Percentiles rank a stretch among this genome's conserved stretches.
phyloP scores from a whole-genome alignment of 2,329 filamentous ascomycete species.

The Nemania diffusa region DNA sequence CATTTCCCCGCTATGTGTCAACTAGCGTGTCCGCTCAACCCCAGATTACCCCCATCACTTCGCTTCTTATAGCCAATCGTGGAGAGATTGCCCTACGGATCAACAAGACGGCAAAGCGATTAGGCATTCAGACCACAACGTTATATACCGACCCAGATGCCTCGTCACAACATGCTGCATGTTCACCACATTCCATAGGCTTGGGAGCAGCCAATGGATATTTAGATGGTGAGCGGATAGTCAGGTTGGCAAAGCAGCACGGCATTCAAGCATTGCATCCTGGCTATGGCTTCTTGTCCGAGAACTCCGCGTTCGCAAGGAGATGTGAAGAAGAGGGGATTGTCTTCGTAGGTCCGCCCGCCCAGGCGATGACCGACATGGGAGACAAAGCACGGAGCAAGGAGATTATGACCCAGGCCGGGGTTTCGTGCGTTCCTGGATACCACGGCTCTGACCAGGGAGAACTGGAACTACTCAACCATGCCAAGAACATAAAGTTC shows the following conservation, averaged over 20 bases:
- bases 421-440: conserved; percentile 94
- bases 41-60: conserved; percentile 68
- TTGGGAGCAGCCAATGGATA: conserved; percentile 87
- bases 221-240: conserved; percentile 92
- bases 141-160: conserved; percentile 95
- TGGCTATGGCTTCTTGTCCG: conserved; percentile 94
- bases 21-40: conserved; percentile 48
- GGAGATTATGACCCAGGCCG: conserved; percentile 95
- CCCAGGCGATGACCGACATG: conserved; percentile 80
- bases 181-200: conserved; percentile 84
- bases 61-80: conserved; percentile 94
- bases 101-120: conserved; percentile 83
- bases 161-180: conserved; percentile 85
- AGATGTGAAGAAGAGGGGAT: conserved; percentile 90
- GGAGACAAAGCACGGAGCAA: conserved; percentile 78
- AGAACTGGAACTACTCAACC: conserved; percentile 65
- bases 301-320: conserved; percentile 90
- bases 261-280: conserved; percentile 93
- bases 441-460: conserved; percentile 92
- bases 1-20: conserved; percentile 54
- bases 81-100: conserved; percentile 97
- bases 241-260: conserved; percentile 84
- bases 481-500: conserved; percentile 77
- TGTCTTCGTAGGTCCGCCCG: conserved; percentile 92
- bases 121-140: conserved; percentile 93